Evolutionary conservation across 495 filamentous ascomycete species (phyloP), one percentile per base, ranked within the genome.

Genomic region (Xylaria bambusicola): DNA sequence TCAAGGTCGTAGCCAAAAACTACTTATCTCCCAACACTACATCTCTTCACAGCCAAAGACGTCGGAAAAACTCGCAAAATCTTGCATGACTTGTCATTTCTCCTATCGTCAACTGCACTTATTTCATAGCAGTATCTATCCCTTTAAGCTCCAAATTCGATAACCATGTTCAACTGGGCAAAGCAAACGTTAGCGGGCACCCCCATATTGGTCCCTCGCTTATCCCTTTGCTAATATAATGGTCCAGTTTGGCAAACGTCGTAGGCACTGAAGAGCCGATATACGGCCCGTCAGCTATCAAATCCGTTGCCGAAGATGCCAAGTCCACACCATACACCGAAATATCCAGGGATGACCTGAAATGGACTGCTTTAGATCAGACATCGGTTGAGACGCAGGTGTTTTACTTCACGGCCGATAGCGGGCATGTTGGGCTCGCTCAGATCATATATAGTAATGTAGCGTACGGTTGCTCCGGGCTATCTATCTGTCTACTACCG

Each of bases 401-500:
- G 58, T 98, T 97, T 77, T 98, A 98, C 76, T 74, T 95, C 71
- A 88, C 87, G 78, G 77, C 88, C 46, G 89, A 97, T 58, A 80
- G 74, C 56, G 95, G 94, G 17, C 80, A 85, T 60, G 69, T 93
- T 62, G 91, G 82, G 6, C 81, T 96, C 73, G 84, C 82, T 51
- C 95, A 98, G 80, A 82, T 97, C 72, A 97, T 98, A 71, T 97
- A 97, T 83, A 97, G 89, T 77, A 98, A 97, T 75, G 90, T 98
- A 74, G 88, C 84, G 94, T 97, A 84, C 80, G 92, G 71, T 23
- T 50, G 51, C 33, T 49, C 35, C 40, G 24, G 51, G 21, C 23
- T 51, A 18, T 36, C 41, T 38, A 12, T 20, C 52, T 33, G 8
- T 33, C 27, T 54, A n/a, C n/a, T n/a, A n/a, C n/a, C 56, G 35